These are phyloP conservation scores for Porogramme epimiltina DNA, from an alignment of 1,284 basidiomycete species.

Conservation along the genomic window DNA sequence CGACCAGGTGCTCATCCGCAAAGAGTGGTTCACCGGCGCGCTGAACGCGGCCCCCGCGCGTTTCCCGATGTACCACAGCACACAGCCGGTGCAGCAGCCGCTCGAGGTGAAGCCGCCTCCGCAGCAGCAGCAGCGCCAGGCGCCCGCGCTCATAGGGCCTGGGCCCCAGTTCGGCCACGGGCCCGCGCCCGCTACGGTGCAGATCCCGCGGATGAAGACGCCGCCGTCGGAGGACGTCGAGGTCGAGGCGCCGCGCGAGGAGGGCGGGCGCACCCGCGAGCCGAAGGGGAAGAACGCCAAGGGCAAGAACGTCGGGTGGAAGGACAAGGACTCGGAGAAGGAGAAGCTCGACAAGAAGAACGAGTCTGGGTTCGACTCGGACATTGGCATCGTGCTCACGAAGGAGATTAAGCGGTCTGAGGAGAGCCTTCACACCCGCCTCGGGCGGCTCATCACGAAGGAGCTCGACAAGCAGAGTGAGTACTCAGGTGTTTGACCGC, in stretches of 20 bases:
- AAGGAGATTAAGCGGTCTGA: slow-evolving; percentile 82
- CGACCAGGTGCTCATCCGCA: slow-evolving; percentile 80
- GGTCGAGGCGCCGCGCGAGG: slow-evolving; percentile 56
- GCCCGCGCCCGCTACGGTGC: slow-evolving; percentile 43
- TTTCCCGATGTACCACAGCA: slow-evolving; percentile 52
- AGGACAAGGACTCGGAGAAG: slow-evolving; percentile 50
- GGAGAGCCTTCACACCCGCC: slow-evolving; percentile 72
- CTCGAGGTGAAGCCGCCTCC: slow-evolving; percentile 41
- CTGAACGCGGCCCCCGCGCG: slow-evolving; percentile 56
- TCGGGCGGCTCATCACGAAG: slow-evolving; percentile 75
- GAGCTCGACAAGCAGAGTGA: slow-evolving; percentile 86
- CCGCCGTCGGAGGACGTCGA: slow-evolving; percentile 76
- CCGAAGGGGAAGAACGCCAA: slow-evolving; percentile 55
- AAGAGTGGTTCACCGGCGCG: slow-evolving; percentile 78
- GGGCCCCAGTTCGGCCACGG: slow-evolving; percentile 21
- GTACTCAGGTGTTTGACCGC: slow-evolving; percentile 15
- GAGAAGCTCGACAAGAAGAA: slow-evolving; percentile 46
- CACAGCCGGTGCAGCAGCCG: slow-evolving; percentile 8
- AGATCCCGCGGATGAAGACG: slow-evolving; percentile 48
- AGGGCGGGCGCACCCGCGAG: slow-evolving; percentile 46
- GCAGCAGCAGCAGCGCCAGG: slow-evolving; percentile 36
- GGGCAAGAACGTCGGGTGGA: slow-evolving; percentile 64
- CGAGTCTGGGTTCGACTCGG: slow-evolving; percentile 49
- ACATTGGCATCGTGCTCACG: slow-evolving; percentile 55
- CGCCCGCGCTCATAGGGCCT: slow-evolving; percentile 28